Base-by-base conservation (phyloP, 176 grass and related monocot species). In the Oryza punctata region DNA sequence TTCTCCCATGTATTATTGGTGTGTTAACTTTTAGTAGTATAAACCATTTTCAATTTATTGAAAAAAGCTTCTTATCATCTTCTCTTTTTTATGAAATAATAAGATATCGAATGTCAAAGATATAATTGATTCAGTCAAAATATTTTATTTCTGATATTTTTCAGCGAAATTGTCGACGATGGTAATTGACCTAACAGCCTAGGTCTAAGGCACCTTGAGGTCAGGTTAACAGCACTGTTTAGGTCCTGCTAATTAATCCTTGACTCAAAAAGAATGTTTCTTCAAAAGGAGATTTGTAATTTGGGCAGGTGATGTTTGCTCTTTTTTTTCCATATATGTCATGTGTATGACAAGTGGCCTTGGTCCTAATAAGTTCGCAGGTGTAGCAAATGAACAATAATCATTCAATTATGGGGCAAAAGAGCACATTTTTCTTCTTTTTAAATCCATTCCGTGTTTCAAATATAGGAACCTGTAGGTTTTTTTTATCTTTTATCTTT, bases 1-100 rank as follows among this genome's bases (percentile, higher is more conserved):
- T 64, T 37, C 12, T 74, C n/a, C 44, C 8, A 25, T 43, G 14
- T 38, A 73, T 77, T 83, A 63, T 74, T 44, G 59, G 70, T 33
- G 54, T 73, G 40, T 71, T 63, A 65, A 46, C 25, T 44, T 27
- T 5, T 24, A n/a, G n/a, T n/a, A n/a, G n/a, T n/a, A 61, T 75
- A n/a, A 57, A 57, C 14, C 9, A n/a, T 43, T 27, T 1, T 6
- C 52, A 41, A 6, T 72, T 72, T 25, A 25, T 11, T 11, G 12
- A 26, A 49, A 7, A 25, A 54, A 73, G 32, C 52, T 23, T 29
- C 46, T 10, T 21, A 57, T 26, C 52, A 0, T 24, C n/a, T 14
- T 68, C 7, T 29, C n/a, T 26, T 1, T 4, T 1, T n/a, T 28
- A 67, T 5, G 1, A 41, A 10, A 72, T 4, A 76, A 4, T 10